Evolutionary conservation across 2,329 filamentous ascomycete genomes (phyloP), one percentile per base, ranked within the genome.

Genomic region (Aspergillus vadensis): DNA sequence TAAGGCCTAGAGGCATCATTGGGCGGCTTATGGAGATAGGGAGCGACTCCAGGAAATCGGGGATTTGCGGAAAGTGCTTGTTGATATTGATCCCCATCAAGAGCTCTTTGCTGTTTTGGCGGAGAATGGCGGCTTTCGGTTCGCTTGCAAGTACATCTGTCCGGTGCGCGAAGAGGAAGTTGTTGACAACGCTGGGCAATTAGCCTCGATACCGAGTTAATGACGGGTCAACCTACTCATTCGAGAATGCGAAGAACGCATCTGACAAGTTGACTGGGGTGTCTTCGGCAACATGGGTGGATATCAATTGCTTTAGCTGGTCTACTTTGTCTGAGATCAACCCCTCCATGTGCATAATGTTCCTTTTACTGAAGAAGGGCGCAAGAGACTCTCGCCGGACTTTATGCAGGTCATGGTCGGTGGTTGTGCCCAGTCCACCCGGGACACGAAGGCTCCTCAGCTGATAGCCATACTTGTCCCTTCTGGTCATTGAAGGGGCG

Each of bases 341-440:
- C 2, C 65, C 56, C 56, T 72, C 67, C 12, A 75, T 63, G n/a
- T 61, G 59, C 1, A 62, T 48, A 15, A 77, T 68, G 9, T 65
- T 68, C 19, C 62, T 63, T 48, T 67, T 70, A 43, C 68, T 70
- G 63, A 77, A 77, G 56, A 72, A 76, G 3, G 70, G 70, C 14
- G 64, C 64, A 8, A 75, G 64, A 7, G 72, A 67, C 6, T 67
- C 64, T 5, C 74, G 70, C 8, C 74, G 72, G 41, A 63, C 50
- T 10, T 69, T 69, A 57, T 77, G 74, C 30, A 71, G 60, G 21
- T 71, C 63, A 61, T 67, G 57, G 61, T 67, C 66, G 56, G 64
- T 63, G 25, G 67, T 72, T 55, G 68, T 68, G 54, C 69, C 70
- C 47, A 73, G 61, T 25, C 68, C 67, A 32, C 67, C 67, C 23